Evolutionary conservation across 805 yeast species (phyloP), one percentile per base, ranked within the genome.

Genomic region (Kluyveromyces starmeri): DNA sequence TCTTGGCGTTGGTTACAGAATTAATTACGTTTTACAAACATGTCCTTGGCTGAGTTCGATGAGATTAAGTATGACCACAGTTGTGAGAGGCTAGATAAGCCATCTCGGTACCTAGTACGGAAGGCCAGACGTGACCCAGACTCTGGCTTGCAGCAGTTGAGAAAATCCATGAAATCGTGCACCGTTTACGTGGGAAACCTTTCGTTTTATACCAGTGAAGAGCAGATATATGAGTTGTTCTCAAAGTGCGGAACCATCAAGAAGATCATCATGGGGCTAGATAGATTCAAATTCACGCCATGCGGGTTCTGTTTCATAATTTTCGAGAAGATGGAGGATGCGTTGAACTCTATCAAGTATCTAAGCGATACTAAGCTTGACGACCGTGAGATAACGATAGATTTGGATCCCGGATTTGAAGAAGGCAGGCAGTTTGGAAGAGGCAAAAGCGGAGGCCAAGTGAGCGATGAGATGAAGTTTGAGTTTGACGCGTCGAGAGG

Each of bases 341-440:
- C 96, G 2, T 64, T 86, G 35, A 75, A 81, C 44, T 83, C 96
- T 2, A 74, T 89, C 53, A 83, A 85, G 55, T 89, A 76, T 50
- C 62, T 92, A 32, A 78, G 83, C 46, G 79, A 76, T 36, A 85
- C 95, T 0, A 78, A 78, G 48, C 70, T 92, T 34, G 96, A 89
- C 51, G 94, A 88, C 33, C 76, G 83, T 41, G 64, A 69, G 24
- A 71, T 92, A 51, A 79, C 81, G 24, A 83, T 89, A 32, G 98
- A 92, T 61, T 66, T 94, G 47, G 98, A 92, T 53, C 96, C 96
- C 0, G 98, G 98, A 0, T 92, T 89, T 55, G 75, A 72, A 42
- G 96, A 89, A 47, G 98, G 98, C 1, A 69, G 98, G 45, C 97
- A 92, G 54, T 92, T 78, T 53, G 98, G 98, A 14, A 71, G 98